phyloP scores from a whole-genome alignment of 2,329 filamentous ascomycete species.

The Talaromyces islandicus region DNA sequence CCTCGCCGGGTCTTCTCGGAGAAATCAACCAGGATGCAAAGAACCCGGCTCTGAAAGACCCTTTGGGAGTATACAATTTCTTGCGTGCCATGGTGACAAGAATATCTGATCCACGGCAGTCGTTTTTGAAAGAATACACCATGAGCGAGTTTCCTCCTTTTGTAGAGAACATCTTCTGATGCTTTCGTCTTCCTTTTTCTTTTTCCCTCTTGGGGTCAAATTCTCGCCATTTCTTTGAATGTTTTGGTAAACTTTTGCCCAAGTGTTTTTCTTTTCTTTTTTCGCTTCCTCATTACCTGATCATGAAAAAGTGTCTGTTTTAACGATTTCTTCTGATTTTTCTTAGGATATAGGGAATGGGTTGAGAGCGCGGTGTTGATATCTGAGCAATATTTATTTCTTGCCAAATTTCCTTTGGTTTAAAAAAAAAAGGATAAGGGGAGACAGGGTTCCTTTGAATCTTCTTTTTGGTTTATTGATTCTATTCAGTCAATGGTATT shows the following conservation, averaged over 20 bases:
- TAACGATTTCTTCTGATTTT: background rate
- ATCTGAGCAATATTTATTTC: background rate
- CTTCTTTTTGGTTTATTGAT: background rate
- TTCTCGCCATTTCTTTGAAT: background rate
- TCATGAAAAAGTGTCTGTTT: background rate
- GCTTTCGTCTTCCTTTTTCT: no score
- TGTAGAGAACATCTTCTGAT: background rate
- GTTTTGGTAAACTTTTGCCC: background rate
- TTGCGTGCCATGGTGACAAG: background rate
- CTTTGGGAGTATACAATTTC: background rate
- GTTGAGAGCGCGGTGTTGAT: no score
- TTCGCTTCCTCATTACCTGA: background rate
- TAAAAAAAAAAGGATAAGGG: background rate
- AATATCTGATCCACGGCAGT: constrained; percentile 3
- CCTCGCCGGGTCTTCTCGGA: background rate
- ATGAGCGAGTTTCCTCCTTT: background rate
- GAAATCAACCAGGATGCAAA: background rate
- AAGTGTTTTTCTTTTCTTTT: background rate
- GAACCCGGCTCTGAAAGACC: background rate
- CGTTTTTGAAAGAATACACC: background rate
- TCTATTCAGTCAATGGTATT: background rate
- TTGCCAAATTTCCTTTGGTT: background rate
- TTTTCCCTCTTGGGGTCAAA: background rate
- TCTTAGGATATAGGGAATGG: background rate
- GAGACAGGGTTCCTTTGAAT: background rate